A percentile compares a stretch with the other conserved stretches of the same genome.
phyloP scores from a whole-genome alignment of 139 green algal genomes.

The Coelastrella sp. region DNA sequence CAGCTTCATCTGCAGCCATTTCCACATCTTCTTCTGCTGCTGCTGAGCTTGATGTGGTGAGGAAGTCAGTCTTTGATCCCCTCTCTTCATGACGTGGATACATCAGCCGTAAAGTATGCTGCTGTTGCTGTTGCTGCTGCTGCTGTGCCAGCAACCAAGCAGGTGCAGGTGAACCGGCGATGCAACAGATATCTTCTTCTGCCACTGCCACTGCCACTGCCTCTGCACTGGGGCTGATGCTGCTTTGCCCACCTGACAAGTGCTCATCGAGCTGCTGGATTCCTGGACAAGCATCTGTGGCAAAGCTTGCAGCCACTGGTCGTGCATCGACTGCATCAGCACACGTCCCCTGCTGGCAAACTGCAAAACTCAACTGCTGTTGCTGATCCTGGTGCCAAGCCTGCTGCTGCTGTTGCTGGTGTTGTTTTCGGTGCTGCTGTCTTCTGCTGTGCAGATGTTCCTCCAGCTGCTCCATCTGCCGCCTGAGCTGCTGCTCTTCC shows the following conservation, averaged over 20 bases:
- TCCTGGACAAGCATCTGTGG: too few relatives aligned
- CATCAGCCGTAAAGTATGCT: background rate
- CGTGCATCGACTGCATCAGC: too few relatives aligned
- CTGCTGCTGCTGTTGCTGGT: background rate
- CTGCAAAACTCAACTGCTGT: background rate
- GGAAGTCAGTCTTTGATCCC: background rate
- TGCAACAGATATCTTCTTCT: constrained; percentile 1
- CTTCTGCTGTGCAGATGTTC: background rate
- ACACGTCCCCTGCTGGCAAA: too few relatives aligned
- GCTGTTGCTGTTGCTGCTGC: constrained; percentile 18
- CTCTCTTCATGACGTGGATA: background rate
- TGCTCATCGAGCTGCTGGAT: too few relatives aligned
- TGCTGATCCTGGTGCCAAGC: background rate
- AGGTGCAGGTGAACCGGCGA: background rate
- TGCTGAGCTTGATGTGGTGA: background rate
- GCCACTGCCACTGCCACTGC: background rate
- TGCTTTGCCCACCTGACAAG: too few relatives aligned
- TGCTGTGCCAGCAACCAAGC: background rate
- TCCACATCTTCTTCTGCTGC: background rate
- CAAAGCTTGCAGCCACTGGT: too few relatives aligned
- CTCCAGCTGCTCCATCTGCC: background rate
- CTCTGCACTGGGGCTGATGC: too few relatives aligned
- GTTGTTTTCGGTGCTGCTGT: background rate
- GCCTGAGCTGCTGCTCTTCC: background rate
- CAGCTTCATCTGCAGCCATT: background rate